Evolutionary conservation across 331 rosid genomes (phyloP), one percentile per base, ranked within the genome.

Genomic region (Pyracantha coccinea): DNA sequence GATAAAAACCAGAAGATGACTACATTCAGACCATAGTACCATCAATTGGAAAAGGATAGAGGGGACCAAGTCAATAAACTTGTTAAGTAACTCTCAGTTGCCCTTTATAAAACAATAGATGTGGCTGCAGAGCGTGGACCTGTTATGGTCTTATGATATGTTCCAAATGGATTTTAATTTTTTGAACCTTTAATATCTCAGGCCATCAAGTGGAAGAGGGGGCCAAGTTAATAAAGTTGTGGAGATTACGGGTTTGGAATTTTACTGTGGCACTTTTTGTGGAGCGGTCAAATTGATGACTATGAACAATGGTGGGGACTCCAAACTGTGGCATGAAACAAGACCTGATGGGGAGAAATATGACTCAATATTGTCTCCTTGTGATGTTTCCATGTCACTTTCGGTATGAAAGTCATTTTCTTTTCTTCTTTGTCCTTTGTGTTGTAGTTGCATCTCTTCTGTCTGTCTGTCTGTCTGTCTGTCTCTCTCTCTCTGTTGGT

Each of bases 361-460:
- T 72, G 79, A 82, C 84, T 90, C 88, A 66, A 79, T 94, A 76
- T 71, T 92, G 88, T 90, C 93, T 50, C 95, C 99, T 20, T 94
- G 89, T 84, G 95, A 94, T 85, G 86, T 83, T 52, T 83, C 87
- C 72, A 79, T 94, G 83, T 82, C 84, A 66, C 90, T 94, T 80
- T 82, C 58, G 95, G 99, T 94, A 91, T 62, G 90, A 45, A 72
- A 74, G 63, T 77, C 76, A 25, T 13, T 29, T 20, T 47, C 38
- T 15, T 38, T 31, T 20, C 57, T 7, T 54, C 9, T 11, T 47
- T 38, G 25, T 16, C 20, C 28, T 33, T 14, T 29, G 3, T 2
- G 5, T 54, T 69, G 31, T 35, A n/a, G 64, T 54, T 53, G 63
- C 27, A 27, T 29, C 31, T 16, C 60, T 14, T 62, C 5, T 25